A percentile compares a stretch with the other conserved stretches of the same genome.
Evolutionary conservation across 1,284 basidiomycete species (phyloP).

Genomic region (Fomes fomentarius): DNA sequence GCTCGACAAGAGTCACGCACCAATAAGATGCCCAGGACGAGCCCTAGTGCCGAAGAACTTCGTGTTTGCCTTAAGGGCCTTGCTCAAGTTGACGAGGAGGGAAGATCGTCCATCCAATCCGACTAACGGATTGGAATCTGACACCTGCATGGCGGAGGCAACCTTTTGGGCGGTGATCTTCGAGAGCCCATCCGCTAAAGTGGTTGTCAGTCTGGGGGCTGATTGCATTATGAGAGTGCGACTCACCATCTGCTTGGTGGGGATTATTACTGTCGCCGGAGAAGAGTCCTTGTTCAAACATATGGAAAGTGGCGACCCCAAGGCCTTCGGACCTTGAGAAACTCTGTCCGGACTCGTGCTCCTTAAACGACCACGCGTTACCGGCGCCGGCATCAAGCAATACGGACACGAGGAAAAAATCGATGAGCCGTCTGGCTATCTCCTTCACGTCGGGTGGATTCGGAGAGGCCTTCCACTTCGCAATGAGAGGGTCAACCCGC

Average conservation of each 20-base stretch:
- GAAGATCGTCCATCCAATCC: constrained; percentile 87
- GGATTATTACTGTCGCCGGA: constrained; percentile 68
- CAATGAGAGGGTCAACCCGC: constrained; percentile 64
- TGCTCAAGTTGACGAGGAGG: constrained; percentile 74
- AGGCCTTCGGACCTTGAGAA: constrained; percentile 88
- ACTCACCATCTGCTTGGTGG: constrained; percentile 76
- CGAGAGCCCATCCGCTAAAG: constrained; percentile 71
- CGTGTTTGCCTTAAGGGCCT: constrained; percentile 66
- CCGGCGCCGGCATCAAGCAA: constrained; percentile 95
- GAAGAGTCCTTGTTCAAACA: constrained; percentile 88
- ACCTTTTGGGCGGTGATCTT: constrained; percentile 66
- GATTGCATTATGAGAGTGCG: neutral
- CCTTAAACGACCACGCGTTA: constrained; percentile 79
- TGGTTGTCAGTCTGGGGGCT: neutral
- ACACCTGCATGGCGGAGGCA: constrained; percentile 82
- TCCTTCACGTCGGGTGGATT: constrained; percentile 59
- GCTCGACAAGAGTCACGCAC: constrained; percentile 41
- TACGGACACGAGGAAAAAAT: constrained; percentile 93
- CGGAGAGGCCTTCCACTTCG: constrained; percentile 53
- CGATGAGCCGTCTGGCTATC: constrained; percentile 75
- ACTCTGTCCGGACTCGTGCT: constrained; percentile 56
- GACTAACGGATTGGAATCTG: constrained; percentile 80
- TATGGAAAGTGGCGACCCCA: constrained; percentile 89
- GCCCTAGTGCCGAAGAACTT: constrained; percentile 73
- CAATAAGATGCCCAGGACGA: constrained; percentile 83